phyloP scores from a whole-genome alignment of 768 basidiomycete genomes.

The Mycena vitilis region DNA sequence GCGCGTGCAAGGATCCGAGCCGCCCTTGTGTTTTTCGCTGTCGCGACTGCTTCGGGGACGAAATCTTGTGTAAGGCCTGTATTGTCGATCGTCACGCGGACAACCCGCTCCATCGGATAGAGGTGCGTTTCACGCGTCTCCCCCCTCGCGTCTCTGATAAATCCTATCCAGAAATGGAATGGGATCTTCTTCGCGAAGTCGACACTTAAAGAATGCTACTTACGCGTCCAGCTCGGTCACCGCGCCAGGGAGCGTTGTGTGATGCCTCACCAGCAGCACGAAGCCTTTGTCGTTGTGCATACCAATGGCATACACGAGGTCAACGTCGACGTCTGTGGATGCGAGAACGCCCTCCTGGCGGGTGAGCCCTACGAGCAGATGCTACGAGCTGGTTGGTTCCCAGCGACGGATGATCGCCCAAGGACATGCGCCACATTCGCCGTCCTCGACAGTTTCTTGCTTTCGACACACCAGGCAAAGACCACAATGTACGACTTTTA shows the following conservation, averaged over 20 bases:
- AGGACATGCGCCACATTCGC: neutral
- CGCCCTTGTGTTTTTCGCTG: neutral
- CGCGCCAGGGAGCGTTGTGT: neutral
- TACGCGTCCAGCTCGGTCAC: conserved; percentile 6
- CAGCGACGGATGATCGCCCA: neutral
- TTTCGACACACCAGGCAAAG: neutral
- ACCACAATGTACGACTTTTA: neutral
- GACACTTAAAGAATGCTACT: neutral
- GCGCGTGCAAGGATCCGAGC: neutral
- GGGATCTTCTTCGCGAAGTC: too few species aligned
- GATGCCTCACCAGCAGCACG: neutral
- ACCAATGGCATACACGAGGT: neutral
- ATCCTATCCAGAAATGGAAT: conserved; percentile 1
- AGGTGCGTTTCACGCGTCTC: neutral
- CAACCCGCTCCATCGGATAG: conserved; percentile 5
- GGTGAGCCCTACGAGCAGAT: neutral
- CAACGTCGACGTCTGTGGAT: neutral
- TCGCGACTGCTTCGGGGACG: conserved; percentile 2
- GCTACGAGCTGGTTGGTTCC: neutral
- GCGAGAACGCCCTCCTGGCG: neutral
- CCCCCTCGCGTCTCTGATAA: neutral
- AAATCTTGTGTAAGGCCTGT: neutral
- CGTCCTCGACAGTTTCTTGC: neutral
- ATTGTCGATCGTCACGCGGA: neutral
- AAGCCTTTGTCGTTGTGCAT: neutral